Evolutionary conservation across 1,284 basidiomycete species (phyloP).

Genomic region (Cutaneotrichosporon spelunceum): DNA sequence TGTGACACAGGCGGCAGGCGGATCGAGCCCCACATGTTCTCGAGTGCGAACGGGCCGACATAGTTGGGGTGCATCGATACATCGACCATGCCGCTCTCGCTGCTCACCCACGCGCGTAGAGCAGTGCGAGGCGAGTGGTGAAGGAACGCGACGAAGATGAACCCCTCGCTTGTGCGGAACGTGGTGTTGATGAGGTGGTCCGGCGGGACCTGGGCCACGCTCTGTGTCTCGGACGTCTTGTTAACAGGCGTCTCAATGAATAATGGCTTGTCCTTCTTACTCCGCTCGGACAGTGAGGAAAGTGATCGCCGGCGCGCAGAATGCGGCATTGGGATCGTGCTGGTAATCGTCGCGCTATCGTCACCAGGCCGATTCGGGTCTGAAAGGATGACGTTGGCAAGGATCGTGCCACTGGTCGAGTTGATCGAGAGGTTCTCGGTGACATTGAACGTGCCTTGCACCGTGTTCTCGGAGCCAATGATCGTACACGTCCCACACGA

Average conservation of each 20-base stretch:
- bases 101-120: conserved; percentile 32
- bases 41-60: conserved; percentile 44
- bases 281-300: neutral
- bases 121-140: conserved; percentile 39
- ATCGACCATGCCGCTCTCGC: conserved; percentile 39
- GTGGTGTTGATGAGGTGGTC: conserved; percentile 35
- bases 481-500: conserved; percentile 35
- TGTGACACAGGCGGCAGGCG: conserved; percentile 28
- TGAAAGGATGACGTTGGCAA: conserved; percentile 43
- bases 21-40: conserved; percentile 40
- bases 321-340: conserved; percentile 18
- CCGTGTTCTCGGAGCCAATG: conserved; percentile 32
- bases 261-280: conserved; percentile 1
- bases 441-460: conserved; percentile 47
- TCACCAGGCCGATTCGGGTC: conserved; percentile 29
- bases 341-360: conserved; percentile 19
- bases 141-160: conserved; percentile 42
- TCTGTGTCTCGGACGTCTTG: neutral
- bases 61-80: conserved; percentile 45
- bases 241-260: too few relatives aligned
- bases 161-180: conserved; percentile 43
- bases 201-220: conserved; percentile 12
- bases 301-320: neutral
- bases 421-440: conserved; percentile 42
- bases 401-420: conserved; percentile 40